These are phyloP conservation scores for Metarhizium sp. DNA, from an alignment of 2,329 filamentous ascomycete genomes.

Conservation along the genomic window DNA sequence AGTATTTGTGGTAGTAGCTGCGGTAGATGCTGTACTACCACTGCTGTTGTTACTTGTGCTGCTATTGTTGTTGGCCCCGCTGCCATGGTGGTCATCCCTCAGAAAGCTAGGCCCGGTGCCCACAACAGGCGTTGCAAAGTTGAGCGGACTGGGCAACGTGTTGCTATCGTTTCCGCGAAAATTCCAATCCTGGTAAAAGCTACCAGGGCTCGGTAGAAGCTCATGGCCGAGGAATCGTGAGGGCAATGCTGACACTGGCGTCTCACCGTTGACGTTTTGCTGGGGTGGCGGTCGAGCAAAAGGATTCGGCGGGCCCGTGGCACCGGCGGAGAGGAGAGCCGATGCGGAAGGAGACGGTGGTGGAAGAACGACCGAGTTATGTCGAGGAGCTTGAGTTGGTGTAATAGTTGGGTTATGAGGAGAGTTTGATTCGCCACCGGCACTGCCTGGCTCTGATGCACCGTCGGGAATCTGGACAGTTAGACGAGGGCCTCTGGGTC, in stretches of 20 bases:
- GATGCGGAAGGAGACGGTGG: constrained; percentile 87
- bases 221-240: constrained; percentile 84
- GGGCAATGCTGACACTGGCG: constrained; percentile 88
- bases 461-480: constrained; percentile 95
- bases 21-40: constrained; percentile 10
- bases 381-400: constrained; percentile 44
- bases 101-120: constrained; percentile 54
- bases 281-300: constrained; percentile 83
- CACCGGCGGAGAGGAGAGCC: constrained; percentile 79
- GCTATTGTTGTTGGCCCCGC: constrained; percentile 7
- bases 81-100: constrained; percentile 38
- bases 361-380: constrained; percentile 68
- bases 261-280: constrained; percentile 44
- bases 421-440: constrained; percentile 62
- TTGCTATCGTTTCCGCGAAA: constrained; percentile 66
- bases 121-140: constrained; percentile 75
- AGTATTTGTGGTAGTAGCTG: constrained; percentile 6
- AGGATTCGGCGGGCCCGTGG: constrained; percentile 86
- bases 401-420: constrained; percentile 49
- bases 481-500: constrained; percentile 69
- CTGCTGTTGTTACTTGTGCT: constrained; percentile 10
- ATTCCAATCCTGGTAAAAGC: constrained; percentile 88
- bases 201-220: constrained; percentile 81
- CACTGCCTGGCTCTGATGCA: constrained; percentile 65
- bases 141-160: constrained; percentile 84